Percentiles rank a stretch among this genome's conserved stretches.
Conservation (phyloP, 805 yeast species). For the Zygotorulaspora danielsina region DNA sequence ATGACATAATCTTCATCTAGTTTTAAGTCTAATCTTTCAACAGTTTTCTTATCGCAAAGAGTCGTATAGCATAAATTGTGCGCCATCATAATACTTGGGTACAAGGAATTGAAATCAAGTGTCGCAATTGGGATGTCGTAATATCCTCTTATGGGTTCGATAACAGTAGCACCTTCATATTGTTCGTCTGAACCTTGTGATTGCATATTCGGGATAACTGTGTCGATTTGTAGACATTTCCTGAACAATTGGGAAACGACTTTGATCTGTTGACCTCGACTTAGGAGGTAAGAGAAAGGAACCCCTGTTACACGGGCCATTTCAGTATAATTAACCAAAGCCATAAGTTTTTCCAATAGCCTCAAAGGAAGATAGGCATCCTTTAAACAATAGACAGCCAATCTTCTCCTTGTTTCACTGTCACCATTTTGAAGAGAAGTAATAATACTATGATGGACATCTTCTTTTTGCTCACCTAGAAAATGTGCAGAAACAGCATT, state of each 20-base stretch:
- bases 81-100: slow-evolving; percentile 99
- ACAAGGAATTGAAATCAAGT: slow-evolving; percentile 92
- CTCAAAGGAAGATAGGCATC: slow-evolving; percentile 92
- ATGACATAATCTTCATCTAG: slow-evolving; percentile 74
- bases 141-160: slow-evolving; percentile 93
- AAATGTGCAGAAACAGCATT: slow-evolving; percentile 95
- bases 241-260: slow-evolving; percentile 93
- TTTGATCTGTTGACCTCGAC: slow-evolving; percentile 97
- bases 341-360: slow-evolving; percentile 88
- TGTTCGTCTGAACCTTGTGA: slow-evolving; percentile 80
- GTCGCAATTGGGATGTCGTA: slow-evolving; percentile 98
- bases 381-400: slow-evolving; percentile 95
- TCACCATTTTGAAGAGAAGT: slow-evolving; percentile 92
- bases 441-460: slow-evolving; percentile 94
- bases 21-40: slow-evolving; percentile 56
- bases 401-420: slow-evolving; percentile 84
- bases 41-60: slow-evolving; percentile 61
- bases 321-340: slow-evolving; percentile 93
- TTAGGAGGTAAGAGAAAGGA: slow-evolving; percentile 80
- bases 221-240: slow-evolving; percentile 80
- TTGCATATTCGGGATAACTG: slow-evolving; percentile 86
- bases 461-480: slow-evolving; percentile 93
- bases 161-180: slow-evolving; percentile 98
- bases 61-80: slow-evolving; percentile 96
- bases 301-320: slow-evolving; percentile 99